These are phyloP conservation scores for Hypoxylon lienhwacheense DNA, from an alignment of 495 filamentous ascomycete species.

Conservation along the genomic window DNA sequence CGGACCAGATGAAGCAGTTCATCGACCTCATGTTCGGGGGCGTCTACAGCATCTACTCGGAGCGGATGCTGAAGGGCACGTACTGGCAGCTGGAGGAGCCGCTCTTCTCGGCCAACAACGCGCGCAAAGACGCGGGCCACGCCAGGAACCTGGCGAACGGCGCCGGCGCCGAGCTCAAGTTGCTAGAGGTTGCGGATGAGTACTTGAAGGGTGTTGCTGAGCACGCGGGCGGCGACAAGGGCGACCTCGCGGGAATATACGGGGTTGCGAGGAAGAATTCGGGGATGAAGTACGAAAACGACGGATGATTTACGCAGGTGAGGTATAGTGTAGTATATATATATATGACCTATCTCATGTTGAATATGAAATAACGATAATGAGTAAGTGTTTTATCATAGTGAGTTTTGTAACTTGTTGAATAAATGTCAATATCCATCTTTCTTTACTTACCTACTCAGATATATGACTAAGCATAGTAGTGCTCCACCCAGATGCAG, in stretches of 20 bases:
- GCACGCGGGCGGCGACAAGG: slow-evolving; percentile 66
- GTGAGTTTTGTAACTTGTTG: background rate
- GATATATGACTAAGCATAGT: slow-evolving; percentile 23
- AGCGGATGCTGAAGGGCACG: slow-evolving; percentile 72
- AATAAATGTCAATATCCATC: background rate
- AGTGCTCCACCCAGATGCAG: background rate
- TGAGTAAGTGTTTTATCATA: too few relatives aligned
- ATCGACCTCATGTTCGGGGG: slow-evolving; percentile 67
- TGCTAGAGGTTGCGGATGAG: slow-evolving; percentile 65
- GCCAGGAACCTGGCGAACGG: slow-evolving; percentile 65
- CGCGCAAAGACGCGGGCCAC: slow-evolving; percentile 83
- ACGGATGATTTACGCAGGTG: slow-evolving; percentile 20
- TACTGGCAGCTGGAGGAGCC: slow-evolving; percentile 67
- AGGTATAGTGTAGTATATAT: background rate
- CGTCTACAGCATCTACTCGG: slow-evolving; percentile 69
- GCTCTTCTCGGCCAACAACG: slow-evolving; percentile 83
- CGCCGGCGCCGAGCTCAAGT: slow-evolving; percentile 63
- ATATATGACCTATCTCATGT: background rate
- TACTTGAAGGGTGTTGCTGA: slow-evolving; percentile 63
- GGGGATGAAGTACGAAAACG: slow-evolving; percentile 70
- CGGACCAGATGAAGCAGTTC: slow-evolving; percentile 66
- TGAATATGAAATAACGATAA: too few relatives aligned
- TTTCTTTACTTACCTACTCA: background rate
- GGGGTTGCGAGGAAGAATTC: slow-evolving; percentile 69
- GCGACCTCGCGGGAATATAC: slow-evolving; percentile 85